Percentiles rank a stretch among this genome's conserved stretches.
Conservation (phyloP, 139 green algal species). For the Tetradesmus lagerheimii region DNA sequence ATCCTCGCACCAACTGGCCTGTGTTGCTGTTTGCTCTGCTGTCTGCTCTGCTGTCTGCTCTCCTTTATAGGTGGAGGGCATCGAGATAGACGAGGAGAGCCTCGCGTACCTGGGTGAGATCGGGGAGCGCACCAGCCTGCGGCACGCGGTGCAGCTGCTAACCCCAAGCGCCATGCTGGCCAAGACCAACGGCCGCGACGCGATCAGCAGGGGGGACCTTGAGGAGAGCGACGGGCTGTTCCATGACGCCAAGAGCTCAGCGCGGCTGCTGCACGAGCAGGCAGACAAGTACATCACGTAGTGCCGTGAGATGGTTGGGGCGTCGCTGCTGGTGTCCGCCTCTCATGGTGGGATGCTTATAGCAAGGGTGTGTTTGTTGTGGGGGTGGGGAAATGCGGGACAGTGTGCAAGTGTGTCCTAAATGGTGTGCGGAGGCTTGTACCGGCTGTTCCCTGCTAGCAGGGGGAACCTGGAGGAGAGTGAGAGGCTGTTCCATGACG, state of each 20-base stretch:
- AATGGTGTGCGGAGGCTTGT: no score
- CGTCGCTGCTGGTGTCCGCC: not conserved
- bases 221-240: slow-evolving; percentile 91
- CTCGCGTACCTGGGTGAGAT: slow-evolving; percentile 92
- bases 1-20: slow-evolving; percentile 63
- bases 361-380: no score
- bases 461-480: no score
- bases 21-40: no score
- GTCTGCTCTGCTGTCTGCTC: not conserved
- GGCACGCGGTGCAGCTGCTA: slow-evolving; percentile 92
- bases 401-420: no score
- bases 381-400: no score
- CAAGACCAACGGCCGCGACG: slow-evolving; percentile 78
- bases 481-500: no score
- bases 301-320: not conserved
- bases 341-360: no score
- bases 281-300: slow-evolving; percentile 87
- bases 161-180: slow-evolving; percentile 89
- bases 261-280: slow-evolving; percentile 91
- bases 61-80: slow-evolving; percentile 92
- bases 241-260: slow-evolving; percentile 94
- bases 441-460: no score
- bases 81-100: slow-evolving; percentile 89
- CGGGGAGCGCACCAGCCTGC: slow-evolving; percentile 87
- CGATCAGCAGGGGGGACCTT: slow-evolving; percentile 77